A percentile compares a stretch with the other conserved stretches of the same genome.
Conservation (phyloP, 2,329 filamentous ascomycete genomes). For the Aspergillus clavatus region DNA sequence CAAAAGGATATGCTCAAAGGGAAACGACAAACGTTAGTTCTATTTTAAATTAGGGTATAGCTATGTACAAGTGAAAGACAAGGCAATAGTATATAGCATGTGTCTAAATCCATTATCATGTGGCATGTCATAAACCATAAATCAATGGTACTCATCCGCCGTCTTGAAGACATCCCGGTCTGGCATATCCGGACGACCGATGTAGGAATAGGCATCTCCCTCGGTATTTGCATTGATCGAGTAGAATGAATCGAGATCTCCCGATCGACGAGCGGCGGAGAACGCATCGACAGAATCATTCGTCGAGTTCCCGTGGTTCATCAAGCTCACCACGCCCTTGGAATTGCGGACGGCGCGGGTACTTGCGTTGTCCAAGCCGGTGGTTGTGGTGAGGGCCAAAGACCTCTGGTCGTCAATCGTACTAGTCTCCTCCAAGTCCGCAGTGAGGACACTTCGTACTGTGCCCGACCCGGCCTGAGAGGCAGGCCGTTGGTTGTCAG, state of each 20-base stretch:
- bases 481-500: slow-evolving; percentile 19
- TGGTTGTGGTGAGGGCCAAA: slow-evolving; percentile 13
- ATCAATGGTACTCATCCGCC: slow-evolving; percentile 18
- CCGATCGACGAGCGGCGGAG: slow-evolving; percentile 13
- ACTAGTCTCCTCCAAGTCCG: slow-evolving; percentile 25
- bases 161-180: slow-evolving; percentile 28
- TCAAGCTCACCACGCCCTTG: slow-evolving; percentile 22
- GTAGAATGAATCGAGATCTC: slow-evolving; percentile 11
- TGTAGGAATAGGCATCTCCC: slow-evolving; percentile 6
- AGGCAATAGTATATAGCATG: no score
- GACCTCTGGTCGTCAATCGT: slow-evolving; percentile 26
- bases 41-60: no score
- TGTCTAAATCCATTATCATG: no score
- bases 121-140: no score
- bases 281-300: slow-evolving; percentile 24
- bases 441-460: slow-evolving; percentile 27
- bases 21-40: no score
- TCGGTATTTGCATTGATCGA: slow-evolving; percentile 1
- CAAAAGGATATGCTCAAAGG: no score
- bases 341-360: slow-evolving; percentile 28
- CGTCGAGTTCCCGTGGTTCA: slow-evolving; percentile 14
- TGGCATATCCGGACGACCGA: slow-evolving; percentile 23
- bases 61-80: no score
- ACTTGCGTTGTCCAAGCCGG: slow-evolving; percentile 23
- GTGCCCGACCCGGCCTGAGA: slow-evolving; percentile 24